Evolutionary conservation across 1,284 basidiomycete genomes (phyloP).

Genomic region (Exsudoporus floridanus): DNA sequence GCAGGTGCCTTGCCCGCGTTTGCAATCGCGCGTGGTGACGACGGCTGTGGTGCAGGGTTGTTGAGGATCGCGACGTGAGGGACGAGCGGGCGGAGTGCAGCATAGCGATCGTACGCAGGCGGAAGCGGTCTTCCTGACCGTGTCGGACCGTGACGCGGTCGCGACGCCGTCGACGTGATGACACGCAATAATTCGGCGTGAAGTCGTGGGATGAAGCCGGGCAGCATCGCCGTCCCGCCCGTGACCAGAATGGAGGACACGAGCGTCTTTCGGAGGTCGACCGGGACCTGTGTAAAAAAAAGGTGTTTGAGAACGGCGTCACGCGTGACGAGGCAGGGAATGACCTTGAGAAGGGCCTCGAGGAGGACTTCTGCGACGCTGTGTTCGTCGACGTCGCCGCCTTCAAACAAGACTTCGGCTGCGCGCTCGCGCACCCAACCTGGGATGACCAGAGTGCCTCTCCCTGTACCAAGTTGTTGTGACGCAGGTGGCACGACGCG

Average conservation of each 20-base stretch:
- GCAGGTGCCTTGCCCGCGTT: conserved; percentile 83
- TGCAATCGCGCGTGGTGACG: conserved; percentile 43
- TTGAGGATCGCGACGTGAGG: conserved; percentile 80
- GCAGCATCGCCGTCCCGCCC: conserved; percentile 89
- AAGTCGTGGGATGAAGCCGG: conserved; percentile 87
- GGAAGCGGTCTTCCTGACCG: conserved; percentile 43
- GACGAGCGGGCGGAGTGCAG: conserved; percentile 64
- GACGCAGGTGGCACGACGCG: conserved; percentile 61
- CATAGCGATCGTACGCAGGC: conserved; percentile 70
- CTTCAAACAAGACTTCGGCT: conserved; percentile 88
- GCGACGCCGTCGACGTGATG: conserved; percentile 44
- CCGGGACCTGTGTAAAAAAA: conserved; percentile 60
- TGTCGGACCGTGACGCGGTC: conserved; percentile 35
- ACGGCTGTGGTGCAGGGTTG: conserved; percentile 62
- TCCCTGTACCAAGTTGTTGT: conserved; percentile 66
- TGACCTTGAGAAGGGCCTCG: conserved; percentile 74
- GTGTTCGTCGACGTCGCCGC: conserved; percentile 82
- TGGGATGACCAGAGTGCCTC: conserved; percentile 82
- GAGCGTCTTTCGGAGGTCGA: conserved; percentile 83
- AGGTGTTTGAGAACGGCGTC: background rate
- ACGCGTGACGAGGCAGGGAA: background rate
- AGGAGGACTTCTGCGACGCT: conserved; percentile 82
- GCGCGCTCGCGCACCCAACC: conserved; percentile 94
- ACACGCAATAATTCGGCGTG: conserved; percentile 70
- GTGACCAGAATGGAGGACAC: conserved; percentile 80